These are phyloP conservation scores for Inonotus obliquus DNA, from an alignment of 1,284 basidiomycete species.

Conservation along the genomic window DNA sequence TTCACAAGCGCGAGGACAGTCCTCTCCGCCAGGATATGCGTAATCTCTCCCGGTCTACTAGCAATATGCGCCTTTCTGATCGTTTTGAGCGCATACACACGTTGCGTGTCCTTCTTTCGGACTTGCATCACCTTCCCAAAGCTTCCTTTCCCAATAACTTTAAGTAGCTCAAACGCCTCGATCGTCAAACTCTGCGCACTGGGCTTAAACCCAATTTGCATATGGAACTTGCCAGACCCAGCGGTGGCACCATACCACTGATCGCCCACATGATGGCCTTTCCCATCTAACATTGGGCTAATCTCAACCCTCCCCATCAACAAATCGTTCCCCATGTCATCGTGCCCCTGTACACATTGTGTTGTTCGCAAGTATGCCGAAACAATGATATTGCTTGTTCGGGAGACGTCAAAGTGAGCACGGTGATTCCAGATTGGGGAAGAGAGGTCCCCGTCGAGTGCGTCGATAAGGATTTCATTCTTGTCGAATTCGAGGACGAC, in stretches of 20 bases:
- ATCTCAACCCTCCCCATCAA: conserved; percentile 91
- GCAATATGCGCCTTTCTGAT: conserved; percentile 99
- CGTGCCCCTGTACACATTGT: conserved; percentile 56
- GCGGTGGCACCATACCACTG: conserved; percentile 88
- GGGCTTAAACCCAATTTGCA: conserved; percentile 92
- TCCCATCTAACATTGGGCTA: conserved; percentile 73
- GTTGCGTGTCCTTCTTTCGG: conserved; percentile 95
- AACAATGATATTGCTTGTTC: conserved; percentile 86
- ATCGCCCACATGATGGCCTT: conserved; percentile 67
- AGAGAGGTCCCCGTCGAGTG: conserved; percentile 83
- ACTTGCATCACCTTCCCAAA: conserved; percentile 99
- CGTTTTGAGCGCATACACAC: conserved; percentile 98
- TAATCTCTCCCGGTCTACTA: conserved; percentile 93
- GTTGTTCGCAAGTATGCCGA: conserved; percentile 85
- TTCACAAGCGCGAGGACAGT: conserved; percentile 97
- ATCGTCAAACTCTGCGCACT: conserved; percentile 81
- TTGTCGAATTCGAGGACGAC: conserved; percentile 99
- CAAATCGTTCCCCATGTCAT: conserved; percentile 91
- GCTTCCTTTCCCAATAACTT: conserved; percentile 96
- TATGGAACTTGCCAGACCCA: conserved; percentile 89
- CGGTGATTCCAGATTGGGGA: conserved; percentile 94
- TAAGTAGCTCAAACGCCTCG: conserved; percentile 95
- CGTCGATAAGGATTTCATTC: conserved; percentile 97
- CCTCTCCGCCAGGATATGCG: conserved; percentile 95
- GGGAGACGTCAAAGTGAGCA: conserved; percentile 91